Evolutionary conservation across 768 basidiomycete genomes (phyloP).

Genomic region (Amanita thiersii): DNA sequence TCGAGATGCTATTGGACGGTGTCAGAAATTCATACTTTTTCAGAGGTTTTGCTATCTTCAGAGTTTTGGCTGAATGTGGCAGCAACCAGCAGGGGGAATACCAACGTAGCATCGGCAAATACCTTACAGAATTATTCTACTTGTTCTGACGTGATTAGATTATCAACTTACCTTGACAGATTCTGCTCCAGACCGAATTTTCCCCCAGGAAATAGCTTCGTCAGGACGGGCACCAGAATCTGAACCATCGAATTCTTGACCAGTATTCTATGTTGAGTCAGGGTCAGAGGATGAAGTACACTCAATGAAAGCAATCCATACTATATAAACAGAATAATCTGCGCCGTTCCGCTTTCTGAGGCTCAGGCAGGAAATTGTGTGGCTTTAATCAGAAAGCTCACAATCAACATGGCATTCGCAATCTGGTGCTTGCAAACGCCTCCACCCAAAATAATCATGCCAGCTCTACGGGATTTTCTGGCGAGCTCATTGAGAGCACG

Average conservation of each 20-base stretch:
- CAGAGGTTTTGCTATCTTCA: background rate
- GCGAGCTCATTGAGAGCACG: conserved; percentile 85
- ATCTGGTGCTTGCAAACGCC: conserved; percentile 99
- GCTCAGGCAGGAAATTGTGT: conserved; percentile 5
- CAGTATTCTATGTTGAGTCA: conserved; percentile 67
- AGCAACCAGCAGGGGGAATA: conserved; percentile 92
- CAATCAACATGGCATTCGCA: conserved; percentile 99
- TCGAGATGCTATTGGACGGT: too few species aligned
- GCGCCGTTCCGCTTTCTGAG: conserved; percentile 86
- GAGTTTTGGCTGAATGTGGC: conserved; percentile 74
- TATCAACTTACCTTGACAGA: conserved; percentile 58
- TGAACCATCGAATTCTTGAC: conserved; percentile 98
- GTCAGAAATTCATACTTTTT: too few species aligned
- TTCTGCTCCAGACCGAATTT: conserved; percentile 82
- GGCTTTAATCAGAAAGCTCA: conserved; percentile 28
- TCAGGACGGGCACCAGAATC: conserved; percentile 96
- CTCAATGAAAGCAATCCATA: conserved; percentile 27
- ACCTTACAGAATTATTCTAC: conserved; percentile 38
- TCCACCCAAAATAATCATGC: conserved; percentile 97
- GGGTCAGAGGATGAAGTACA: background rate
- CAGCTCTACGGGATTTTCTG: conserved; percentile 83
- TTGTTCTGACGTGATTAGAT: conserved; percentile 6
- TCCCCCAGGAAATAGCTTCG: conserved; percentile 98
- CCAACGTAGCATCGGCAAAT: conserved; percentile 94
- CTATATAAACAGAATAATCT: conserved; percentile 94